These are phyloP conservation scores for Nitzschia inconspicua DNA, from an alignment of 108 stramenopile genomes.

Conservation along the genomic window DNA sequence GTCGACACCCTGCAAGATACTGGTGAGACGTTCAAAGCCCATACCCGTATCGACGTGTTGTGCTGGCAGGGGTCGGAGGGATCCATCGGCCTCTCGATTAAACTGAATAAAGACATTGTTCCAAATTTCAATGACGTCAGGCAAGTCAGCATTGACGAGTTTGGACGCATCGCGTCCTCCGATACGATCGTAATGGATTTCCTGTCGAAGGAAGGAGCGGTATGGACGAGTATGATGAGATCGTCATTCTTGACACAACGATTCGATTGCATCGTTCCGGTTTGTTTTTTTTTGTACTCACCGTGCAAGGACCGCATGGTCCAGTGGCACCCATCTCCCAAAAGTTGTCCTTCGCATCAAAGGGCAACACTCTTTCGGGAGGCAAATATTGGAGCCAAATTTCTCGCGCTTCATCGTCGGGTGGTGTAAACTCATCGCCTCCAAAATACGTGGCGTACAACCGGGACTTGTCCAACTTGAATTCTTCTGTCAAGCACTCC, in stretches of 20 bases:
- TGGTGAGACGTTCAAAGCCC: conserved; percentile 97
- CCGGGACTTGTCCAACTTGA: conserved; percentile 70
- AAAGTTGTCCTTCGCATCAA: conserved; percentile 97
- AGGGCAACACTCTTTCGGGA: conserved; percentile 88
- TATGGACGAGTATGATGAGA: neutral
- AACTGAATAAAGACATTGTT: conserved; percentile 99
- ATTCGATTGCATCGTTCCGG: no score
- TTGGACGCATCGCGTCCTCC: conserved; percentile 92
- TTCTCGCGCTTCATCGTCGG: conserved; percentile 87
- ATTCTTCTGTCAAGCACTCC: conserved; percentile 93
- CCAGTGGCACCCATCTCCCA: conserved; percentile 99
- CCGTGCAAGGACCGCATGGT: conserved; percentile 98
- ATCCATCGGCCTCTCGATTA: conserved; percentile 93
- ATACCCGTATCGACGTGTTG: conserved; percentile 99
- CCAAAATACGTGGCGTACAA: conserved; percentile 99
- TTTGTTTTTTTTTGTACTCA: conserved; percentile 15
- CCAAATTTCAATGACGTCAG: conserved; percentile 98
- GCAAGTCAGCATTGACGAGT: conserved; percentile 95
- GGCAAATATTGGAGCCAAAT: conserved; percentile 94
- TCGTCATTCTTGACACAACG: neutral
- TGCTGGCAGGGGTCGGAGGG: conserved; percentile 80
- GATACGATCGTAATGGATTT: conserved; percentile 99
- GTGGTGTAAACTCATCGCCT: conserved; percentile 88
- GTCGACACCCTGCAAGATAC: conserved; percentile 91
- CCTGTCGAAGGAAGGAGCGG: conserved; percentile 24